Conservation (phyloP, 129 eudicot species). For the Lactuca sativa region DNA sequence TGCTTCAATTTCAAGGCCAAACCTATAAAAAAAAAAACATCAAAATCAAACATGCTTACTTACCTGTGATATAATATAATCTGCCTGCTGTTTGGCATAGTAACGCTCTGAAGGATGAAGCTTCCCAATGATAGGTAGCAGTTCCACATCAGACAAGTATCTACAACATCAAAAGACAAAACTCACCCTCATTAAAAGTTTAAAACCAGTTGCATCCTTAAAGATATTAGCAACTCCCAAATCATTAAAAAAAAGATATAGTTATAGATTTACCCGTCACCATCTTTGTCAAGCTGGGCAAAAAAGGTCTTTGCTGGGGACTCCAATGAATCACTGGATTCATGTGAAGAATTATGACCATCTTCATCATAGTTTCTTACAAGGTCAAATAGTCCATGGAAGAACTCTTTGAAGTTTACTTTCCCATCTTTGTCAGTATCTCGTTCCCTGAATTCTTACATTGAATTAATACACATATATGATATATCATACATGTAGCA, state of each 20-base stretch:
- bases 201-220: background rate
- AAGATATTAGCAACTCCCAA: background rate
- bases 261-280: slow-evolving; percentile 64
- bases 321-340: slow-evolving; percentile 47
- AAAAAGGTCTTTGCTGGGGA: slow-evolving; percentile 83
- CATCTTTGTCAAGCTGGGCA: slow-evolving; percentile 87
- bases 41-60: slow-evolving; percentile 25
- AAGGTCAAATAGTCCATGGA: slow-evolving; percentile 88
- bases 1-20: background rate
- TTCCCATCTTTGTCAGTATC: slow-evolving; percentile 96
- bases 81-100: slow-evolving; percentile 98
- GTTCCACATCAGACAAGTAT: slow-evolving; percentile 71
- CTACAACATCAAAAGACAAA: slow-evolving; percentile 39
- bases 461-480: background rate
- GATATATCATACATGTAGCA: background rate
- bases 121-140: slow-evolving; percentile 83
- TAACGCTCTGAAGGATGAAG: slow-evolving; percentile 97
- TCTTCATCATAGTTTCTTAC: slow-evolving; percentile 89
- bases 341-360: slow-evolving; percentile 54
- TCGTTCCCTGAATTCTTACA: slow-evolving; percentile 60
- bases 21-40: background rate
- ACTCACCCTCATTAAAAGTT: background rate
- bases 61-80: slow-evolving; percentile 92
- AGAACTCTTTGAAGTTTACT: slow-evolving; percentile 81
- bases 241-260: background rate